Conservation (phyloP, 805 yeast species). For the Groenewaldozyma salmanticensis region DNA sequence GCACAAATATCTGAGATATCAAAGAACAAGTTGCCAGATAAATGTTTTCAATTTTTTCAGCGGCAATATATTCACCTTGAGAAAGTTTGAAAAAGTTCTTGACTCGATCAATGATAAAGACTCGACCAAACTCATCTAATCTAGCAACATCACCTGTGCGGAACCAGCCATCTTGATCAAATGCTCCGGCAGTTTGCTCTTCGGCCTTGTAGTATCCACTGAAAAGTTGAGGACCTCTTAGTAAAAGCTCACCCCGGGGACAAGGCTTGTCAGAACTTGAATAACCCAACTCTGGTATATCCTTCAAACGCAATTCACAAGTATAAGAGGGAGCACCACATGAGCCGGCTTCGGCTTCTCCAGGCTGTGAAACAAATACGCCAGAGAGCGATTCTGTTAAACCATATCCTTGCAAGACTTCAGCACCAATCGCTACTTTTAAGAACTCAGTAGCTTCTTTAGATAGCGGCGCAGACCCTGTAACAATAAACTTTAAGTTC, state of each 20-base stretch:
- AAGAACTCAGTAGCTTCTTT: constrained; percentile 51
- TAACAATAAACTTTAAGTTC: constrained; percentile 31
- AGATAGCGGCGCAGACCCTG: constrained; percentile 67
- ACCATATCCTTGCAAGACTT: constrained; percentile 66
- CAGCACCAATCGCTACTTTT: constrained; percentile 48
- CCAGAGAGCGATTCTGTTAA: constrained; percentile 68
- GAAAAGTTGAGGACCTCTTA: constrained; percentile 59
- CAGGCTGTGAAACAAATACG: constrained; percentile 30
- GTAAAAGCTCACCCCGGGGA: constrained; percentile 49
- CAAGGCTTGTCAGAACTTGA: constrained; percentile 33
- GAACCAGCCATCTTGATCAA: constrained; percentile 56
- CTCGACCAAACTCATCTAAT: constrained; percentile 42
- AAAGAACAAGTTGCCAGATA: constrained; percentile 46
- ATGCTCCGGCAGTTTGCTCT: constrained; percentile 42
- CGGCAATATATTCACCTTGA: constrained; percentile 63
- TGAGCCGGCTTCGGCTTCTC: constrained; percentile 42
- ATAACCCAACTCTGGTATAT: constrained; percentile 56
- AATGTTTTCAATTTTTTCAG: constrained; percentile 62
- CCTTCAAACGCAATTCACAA: constrained; percentile 50
- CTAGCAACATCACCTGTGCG: constrained; percentile 57
- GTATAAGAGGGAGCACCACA: constrained; percentile 51
- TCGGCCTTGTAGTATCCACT: constrained; percentile 45
- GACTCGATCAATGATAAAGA: constrained; percentile 61
- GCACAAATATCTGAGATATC: constrained; percentile 46
- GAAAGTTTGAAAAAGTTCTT: constrained; percentile 67